Percentiles rank a stretch among this genome's conserved stretches.
Conservation (phyloP, 129 eudicot genomes). For the Escallonia herrerae region DNA sequence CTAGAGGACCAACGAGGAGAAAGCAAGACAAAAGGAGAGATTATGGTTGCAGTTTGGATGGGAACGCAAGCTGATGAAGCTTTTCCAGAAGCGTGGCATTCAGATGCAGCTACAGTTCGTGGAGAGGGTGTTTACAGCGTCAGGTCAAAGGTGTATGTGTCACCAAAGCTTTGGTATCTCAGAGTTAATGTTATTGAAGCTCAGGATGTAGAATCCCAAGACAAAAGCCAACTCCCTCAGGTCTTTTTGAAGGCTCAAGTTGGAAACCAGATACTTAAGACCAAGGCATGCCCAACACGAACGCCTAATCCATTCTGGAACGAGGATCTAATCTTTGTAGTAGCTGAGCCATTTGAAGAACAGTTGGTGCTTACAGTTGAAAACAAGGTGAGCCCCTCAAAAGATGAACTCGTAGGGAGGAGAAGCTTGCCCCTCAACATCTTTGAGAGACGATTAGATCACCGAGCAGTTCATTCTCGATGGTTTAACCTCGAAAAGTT, state of each 20-base stretch:
- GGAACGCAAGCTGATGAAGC: constrained; percentile 68
- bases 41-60: constrained; percentile 67
- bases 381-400: constrained; percentile 40
- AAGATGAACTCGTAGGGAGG: constrained; percentile 76
- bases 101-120: constrained; percentile 58
- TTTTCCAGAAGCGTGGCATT: constrained; percentile 66
- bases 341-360: constrained; percentile 95
- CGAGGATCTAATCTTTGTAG: constrained; percentile 79
- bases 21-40: constrained; percentile 39
- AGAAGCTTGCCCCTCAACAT: constrained; percentile 35
- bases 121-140: constrained; percentile 53
- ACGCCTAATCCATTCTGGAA: constrained; percentile 78
- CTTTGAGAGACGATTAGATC: constrained; percentile 74
- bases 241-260: constrained; percentile 68
- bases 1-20: constrained; percentile 41
- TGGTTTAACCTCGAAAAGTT: constrained; percentile 85
- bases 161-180: constrained; percentile 63
- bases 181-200: constrained; percentile 66
- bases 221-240: constrained; percentile 66
- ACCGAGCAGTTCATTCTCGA: constrained; percentile 63
- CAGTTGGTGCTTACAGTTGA: constrained; percentile 61
- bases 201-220: constrained; percentile 72
- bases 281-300: constrained; percentile 44
- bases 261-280: constrained; percentile 68
- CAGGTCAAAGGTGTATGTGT: constrained; percentile 61